Evolutionary conservation across 768 basidiomycete species (phyloP), one percentile per base, ranked within the genome.

Genomic region (Lactarius sp.): DNA sequence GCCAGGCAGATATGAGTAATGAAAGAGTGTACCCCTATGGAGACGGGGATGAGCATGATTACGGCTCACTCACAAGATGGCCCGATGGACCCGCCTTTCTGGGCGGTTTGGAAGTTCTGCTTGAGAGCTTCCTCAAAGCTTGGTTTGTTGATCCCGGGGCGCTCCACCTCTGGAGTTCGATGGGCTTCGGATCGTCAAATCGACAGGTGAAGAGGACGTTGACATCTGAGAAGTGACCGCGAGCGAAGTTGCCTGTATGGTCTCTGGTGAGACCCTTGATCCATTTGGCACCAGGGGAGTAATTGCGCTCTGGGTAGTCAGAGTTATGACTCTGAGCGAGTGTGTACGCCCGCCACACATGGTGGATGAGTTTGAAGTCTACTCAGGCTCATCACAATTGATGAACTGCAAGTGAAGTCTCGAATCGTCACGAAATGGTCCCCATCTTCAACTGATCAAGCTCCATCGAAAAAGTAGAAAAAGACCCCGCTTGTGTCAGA

Each of bases 51-150:
- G 56, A 70, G 42, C 9, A 61, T 3, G 3, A 46, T 31, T 44
- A 34, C 3, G n/a, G 46, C 27, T 31, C 14, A 83, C 88, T 78
- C 71, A 94, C 96, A 98, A 62, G 90, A 92, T 36, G 96, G 96
- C 42, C 96, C 96, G 72, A 97, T 94, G 10, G 81, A 80, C 56
- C 94, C 88, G 9, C 93, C 93, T 81, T 98, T 98, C 76, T 87
- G 86, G 13, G 90, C 89, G 3, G 85, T 81, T 74, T 80, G 87
- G 74, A 92, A 98, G 53, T 83, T 27, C 22, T 2, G 22, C 22
- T 27, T 27, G 22, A 27, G 22, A 27, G 22, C 22, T 27, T 27
- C 22, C 83, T 84, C 80, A 72, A 98, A 99, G 1, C 83, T 80
- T 8, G 94, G 93, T 77, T 98, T 98, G 31, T 84, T 82, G 50